Conservation (phyloP, 345 rosid genomes). For the Gossypium thurberi region DNA sequence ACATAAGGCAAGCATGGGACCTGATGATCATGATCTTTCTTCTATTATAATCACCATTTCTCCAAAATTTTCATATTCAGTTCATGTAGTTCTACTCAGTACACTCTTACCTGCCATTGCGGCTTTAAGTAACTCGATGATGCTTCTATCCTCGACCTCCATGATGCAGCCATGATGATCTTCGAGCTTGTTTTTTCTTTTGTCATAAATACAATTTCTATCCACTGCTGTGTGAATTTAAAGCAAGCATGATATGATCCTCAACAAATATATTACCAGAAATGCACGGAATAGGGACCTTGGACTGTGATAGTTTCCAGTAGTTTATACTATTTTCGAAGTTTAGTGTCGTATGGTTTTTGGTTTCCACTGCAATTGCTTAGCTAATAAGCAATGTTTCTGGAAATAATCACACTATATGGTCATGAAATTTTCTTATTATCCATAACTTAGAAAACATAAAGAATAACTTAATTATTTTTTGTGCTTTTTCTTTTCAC, state of each 20-base stretch:
- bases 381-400: neutral
- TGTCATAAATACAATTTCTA: constrained; percentile 3
- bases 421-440: constrained; percentile 14
- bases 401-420: neutral
- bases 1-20: constrained; percentile 8
- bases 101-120: neutral
- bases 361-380: neutral
- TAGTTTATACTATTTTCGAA: neutral
- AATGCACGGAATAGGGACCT: neutral
- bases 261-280: neutral
- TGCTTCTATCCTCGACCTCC: neutral
- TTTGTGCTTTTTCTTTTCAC: neutral
- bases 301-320: neutral
- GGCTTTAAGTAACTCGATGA: neutral
- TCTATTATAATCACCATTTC: neutral
- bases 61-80: constrained; percentile 7
- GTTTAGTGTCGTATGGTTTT: neutral
- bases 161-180: constrained; percentile 4
- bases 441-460: constrained; percentile 15
- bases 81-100: constrained; percentile 9
- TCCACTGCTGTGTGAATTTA: constrained; percentile 13
- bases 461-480: constrained; percentile 26
- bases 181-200: constrained; percentile 10
- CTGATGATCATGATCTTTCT: constrained; percentile 6
- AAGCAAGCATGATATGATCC: constrained; percentile 12